A percentile compares a stretch with the other conserved stretches of the same genome.
These are phyloP conservation scores for Chaetomium cochliodes DNA, from an alignment of 495 filamentous ascomycete genomes.

Conservation along the genomic window DNA sequence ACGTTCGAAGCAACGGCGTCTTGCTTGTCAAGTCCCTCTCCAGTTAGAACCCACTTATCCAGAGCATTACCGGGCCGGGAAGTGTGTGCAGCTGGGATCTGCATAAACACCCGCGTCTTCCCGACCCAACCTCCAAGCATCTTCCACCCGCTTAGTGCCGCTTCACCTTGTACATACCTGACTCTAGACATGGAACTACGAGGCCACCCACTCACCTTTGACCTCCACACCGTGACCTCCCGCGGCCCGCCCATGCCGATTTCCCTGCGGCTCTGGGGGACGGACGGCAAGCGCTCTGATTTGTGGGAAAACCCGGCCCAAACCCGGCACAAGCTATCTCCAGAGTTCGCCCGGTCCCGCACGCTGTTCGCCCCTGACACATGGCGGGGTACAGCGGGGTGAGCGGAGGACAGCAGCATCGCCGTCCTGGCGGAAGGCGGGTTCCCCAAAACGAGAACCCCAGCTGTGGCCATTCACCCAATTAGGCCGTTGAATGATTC, in stretches of 20 bases:
- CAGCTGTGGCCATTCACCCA: background rate
- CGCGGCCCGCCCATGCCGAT: background rate
- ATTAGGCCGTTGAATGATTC: constrained; percentile 1
- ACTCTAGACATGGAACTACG: no score
- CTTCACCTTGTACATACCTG: background rate
- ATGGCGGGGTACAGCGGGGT: constrained; percentile 24
- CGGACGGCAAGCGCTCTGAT: constrained; percentile 22
- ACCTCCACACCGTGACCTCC: background rate
- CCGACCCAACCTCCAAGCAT: no score
- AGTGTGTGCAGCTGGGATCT: no score
- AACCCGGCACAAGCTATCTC: constrained; percentile 22
- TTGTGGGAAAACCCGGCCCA: constrained; percentile 34
- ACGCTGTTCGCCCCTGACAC: constrained; percentile 17
- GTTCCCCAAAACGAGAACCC: background rate
- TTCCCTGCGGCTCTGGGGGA: background rate
- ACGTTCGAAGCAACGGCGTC: no score
- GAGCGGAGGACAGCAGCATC: constrained; percentile 5
- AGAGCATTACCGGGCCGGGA: no score
- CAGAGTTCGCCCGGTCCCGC: constrained; percentile 1
- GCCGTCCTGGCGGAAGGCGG: constrained; percentile 5
- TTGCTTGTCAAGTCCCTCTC: no score
- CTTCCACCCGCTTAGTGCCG: no score
- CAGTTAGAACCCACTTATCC: no score
- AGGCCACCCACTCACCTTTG: no score
- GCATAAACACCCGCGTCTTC: no score